Base-by-base conservation (phyloP, 2,329 filamentous ascomycete species). In the Fusarium coffeatum region DNA sequence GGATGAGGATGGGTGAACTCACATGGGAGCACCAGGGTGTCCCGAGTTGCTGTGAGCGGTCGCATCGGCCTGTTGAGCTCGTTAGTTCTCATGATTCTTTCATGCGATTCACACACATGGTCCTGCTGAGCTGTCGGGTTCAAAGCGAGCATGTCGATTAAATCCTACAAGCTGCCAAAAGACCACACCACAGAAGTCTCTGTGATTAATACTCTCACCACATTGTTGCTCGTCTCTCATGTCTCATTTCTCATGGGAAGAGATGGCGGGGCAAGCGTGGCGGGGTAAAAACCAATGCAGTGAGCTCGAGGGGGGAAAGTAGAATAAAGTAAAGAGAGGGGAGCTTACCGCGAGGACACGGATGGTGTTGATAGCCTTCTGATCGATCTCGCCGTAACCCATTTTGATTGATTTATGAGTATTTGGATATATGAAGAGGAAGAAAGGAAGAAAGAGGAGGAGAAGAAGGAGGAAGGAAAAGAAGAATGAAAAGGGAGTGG, bases 1-100 rank as follows among this genome's bases (percentile, higher is more conserved):
- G 23, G 41, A n/a, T n/a, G n/a, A n/a, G n/a, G n/a, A n/a, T n/a
- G n/a, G 57, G 55, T 55, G 50, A 61, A 83, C 86, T 84, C 80
- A 88, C 96, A 99, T 99, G 78, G 96, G 96, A 82, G 96, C 96
- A 88, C 96, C 96, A 79, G 96, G 96, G 86, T 99, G 96, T 81
- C 96, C 96, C 73, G 95, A 98, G 89, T 98, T 98, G 82, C 95
- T 93, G 82, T 92, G 88, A 84, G 91, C 90, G 79, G 94, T 98
- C 82, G 95, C 96, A 98, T 99, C 96, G 86, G 94, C 93, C 96
- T 99, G 81, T 66, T 75, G 55, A 54, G 58, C 53, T 67, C 48
- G 72, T 79, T 64, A 78, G 76, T 62, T 60, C 55, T 68, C 66
- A 71, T 60, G 60, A 27, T 47, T 56, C 40, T 13, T 43, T 22